A percentile compares a stretch with the other conserved stretches of the same genome.
phyloP scores from a whole-genome alignment of 768 basidiomycete species.

The Chlorophyllum brunneum region DNA sequence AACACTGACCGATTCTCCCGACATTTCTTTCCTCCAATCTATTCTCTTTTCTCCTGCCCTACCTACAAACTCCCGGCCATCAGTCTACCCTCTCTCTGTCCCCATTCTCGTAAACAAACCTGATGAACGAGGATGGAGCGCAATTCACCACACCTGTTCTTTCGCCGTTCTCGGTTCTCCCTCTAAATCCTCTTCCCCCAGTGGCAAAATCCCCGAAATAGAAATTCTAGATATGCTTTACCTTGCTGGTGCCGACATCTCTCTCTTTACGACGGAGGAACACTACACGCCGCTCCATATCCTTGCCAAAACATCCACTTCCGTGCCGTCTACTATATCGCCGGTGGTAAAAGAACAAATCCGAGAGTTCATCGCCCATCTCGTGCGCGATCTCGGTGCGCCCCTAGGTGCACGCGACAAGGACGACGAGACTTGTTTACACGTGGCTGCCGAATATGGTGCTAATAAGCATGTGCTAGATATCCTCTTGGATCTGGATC shows the following conservation, averaged over 20 bases:
- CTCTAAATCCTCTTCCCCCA: conserved; percentile 17
- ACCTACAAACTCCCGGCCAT: conserved; percentile 32
- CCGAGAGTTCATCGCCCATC: conserved; percentile 53
- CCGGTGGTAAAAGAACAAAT: conserved; percentile 8
- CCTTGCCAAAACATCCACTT: conserved; percentile 40
- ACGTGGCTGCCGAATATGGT: conserved; percentile 76
- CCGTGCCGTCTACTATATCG: conserved; percentile 22
- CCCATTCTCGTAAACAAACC: conserved; percentile 64
- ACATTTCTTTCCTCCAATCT: conserved; percentile 48
- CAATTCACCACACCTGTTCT: conserved; percentile 58
- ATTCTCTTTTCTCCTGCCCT: conserved; percentile 50
- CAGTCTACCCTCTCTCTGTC: conserved; percentile 41
- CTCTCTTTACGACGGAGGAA: conserved; percentile 61
- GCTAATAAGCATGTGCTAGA: conserved; percentile 58
- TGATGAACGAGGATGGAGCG: conserved; percentile 67
- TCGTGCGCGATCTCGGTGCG: conserved; percentile 65
- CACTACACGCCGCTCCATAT: conserved; percentile 69
- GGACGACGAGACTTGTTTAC: conserved; percentile 73
- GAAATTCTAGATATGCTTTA: conserved; percentile 68
- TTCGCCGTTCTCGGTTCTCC: conserved; percentile 25
- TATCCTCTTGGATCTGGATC: conserved; percentile 64
- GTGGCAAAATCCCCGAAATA: conserved; percentile 46
- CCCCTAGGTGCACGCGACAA: conserved; percentile 64
- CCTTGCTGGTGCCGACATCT: conserved; percentile 71
- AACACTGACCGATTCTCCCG: conserved; percentile 40